Base-by-base conservation (phyloP, 371 early-diverging fungal genomes). In the Rhizomucor pusillus region DNA sequence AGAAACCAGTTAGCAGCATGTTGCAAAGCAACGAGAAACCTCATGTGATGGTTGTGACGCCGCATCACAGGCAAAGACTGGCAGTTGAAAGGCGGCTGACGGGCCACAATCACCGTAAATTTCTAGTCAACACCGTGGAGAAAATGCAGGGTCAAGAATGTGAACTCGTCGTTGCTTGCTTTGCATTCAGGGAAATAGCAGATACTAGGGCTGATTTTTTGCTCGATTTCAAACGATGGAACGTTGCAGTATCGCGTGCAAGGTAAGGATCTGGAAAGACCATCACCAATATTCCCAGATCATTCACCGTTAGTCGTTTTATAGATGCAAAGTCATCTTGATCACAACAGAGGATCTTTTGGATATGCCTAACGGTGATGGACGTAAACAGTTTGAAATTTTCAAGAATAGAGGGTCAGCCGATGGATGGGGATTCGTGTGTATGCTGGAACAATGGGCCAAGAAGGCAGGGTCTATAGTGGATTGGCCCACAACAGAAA, bases 81-180 rank as follows among this genome's bases (percentile, higher is more conserved):
- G 79, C 80, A 0, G 65, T 81, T 11, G 49, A 55, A 18, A 43
- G 61, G 1, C 47, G 36, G 0, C 50, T 79, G 35, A 44, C 41
- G 18, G 37, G 46, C 14, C 23, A 14, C 2, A 47, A 44, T 3
- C 16, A 54, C n/a, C 50, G 75, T 34, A 7, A 7, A 7, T 29
- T 29, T 7, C 62, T 63, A 20, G 67, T 80, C 7, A 66, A 80
- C 36, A 80, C 67, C 10, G 68, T 68, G 11, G 84, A 84, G 22
- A 81, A 80, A 51, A 75, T 84, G 71, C 84, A 84, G 62, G 84
- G 84, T 1, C 80, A 80, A 57, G 79, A 84, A 56, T 76, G 78
- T 10, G 79, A 81, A 39, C 40, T 81, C 14, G 74, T 84, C n/a
- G 62, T 84, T 43, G 77, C 77, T 19, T 81, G 81, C 46, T 84